Base-by-base conservation (phyloP, 1,284 basidiomycete species). In the Apiotrichum porosum region DNA sequence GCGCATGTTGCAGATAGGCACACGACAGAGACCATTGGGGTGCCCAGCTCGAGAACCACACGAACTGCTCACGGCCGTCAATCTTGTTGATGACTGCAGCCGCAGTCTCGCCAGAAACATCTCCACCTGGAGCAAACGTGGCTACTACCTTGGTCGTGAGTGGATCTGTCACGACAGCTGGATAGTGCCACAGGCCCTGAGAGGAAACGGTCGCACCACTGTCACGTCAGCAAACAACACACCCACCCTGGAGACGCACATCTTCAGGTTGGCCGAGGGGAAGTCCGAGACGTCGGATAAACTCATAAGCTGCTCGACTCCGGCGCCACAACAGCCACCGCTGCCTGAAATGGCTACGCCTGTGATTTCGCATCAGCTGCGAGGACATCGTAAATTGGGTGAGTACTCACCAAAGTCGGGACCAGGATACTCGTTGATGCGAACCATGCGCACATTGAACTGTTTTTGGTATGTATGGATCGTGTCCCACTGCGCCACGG, bases 341-440 rank as follows among this genome's bases (percentile, higher is more conserved):
- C 37, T 23, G 14, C 10, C 21, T 2, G 13, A 23, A 24, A 24
- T 10, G 4, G 19, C 12, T 9, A 12, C 12, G 33, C 14, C 33
- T 34, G 33, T 8, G 18, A 17, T 8, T 13, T 15, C n/a, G 14
- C 33, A 17, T 15, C 12, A 12, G 33, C 14, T 34, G 33, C 14
- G n/a, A 34, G 33, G 33, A 17, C 33, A 34, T 34, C 14, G 10
- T 34, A 8, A 14, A 17, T 12, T 34, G 33, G n/a, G 18, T 12
- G 33, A 34, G 14, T 14, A 31, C 14, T 31, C 37, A 19, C 47
- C 41, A 28, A 38, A 48, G 30, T 13, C 18, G 9, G 36, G 30
- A 9, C 41, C 41, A 17, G 41, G 47, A 41, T 26, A 47, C 41
- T 48, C 47, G 41, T 48, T 48, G 40, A 48, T 48, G 14, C 47